Evolutionary conservation across 2,329 filamentous ascomycete genomes (phyloP), one percentile per base, ranked within the genome.

Genomic region (Zymoseptoria pseudotritici): DNA sequence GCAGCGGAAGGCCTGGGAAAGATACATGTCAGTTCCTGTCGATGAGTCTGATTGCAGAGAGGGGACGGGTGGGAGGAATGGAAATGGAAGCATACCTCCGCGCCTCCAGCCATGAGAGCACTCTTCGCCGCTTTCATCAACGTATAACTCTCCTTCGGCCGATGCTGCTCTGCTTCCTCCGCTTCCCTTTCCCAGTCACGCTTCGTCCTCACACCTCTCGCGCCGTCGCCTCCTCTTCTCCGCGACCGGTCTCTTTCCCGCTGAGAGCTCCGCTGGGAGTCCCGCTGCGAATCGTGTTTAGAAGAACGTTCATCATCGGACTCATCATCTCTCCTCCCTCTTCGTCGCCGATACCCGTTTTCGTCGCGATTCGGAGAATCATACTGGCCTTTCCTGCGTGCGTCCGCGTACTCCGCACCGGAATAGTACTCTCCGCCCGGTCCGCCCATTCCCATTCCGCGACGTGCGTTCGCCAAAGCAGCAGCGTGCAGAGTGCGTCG

Each of bases 1-100:
- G 59, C 91, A 86, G 63, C 90, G 88, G 80, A 96, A 95, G 51
- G 92, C 92, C 75, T 97, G 22, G 26, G 26, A 29, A 7, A 9
- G 26, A 29, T 9, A 9, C 26, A 29, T 29, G 26, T 29, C 26
- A 29, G 26, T 29, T 29, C 9, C 26, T 5, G 3, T 29, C 19
- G 3, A 13, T 52, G 11, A 21, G 4, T 22, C 4, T 21, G 13
- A 21, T 13, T 13, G 2, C 13, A 4, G 46, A n/a, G 46, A 21
- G 46, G 9, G 20, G 11, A 50, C 17, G 50, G 50, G 20, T 19
- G 50, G 50, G 20, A 24, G 20, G 50, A 17, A 22, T 21, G 13
- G 50, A 22, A 21, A 52, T 9, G 50, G 20, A n/a, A 26, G 22
- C 51, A n/a, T 22, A 53, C 51, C 22, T 53, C 60, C 13, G 59